Conservation (phyloP, 2,329 filamentous ascomycete genomes). For the Daldinia sp. region DNA sequence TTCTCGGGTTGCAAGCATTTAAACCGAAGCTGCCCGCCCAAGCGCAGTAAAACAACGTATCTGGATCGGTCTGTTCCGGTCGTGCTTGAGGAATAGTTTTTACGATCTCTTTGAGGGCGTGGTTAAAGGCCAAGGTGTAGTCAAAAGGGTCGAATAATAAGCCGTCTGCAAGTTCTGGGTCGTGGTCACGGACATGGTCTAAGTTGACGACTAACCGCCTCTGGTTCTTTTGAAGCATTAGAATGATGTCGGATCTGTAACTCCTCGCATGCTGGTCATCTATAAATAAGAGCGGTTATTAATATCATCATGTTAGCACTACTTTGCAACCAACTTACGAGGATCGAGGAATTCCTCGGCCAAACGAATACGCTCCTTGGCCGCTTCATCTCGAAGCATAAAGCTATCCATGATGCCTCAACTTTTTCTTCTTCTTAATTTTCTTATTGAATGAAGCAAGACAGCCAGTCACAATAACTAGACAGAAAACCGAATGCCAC, state of each 20-base stretch:
- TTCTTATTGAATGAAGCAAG: neutral
- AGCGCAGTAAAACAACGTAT: slow-evolving; percentile 94
- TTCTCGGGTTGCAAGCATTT: slow-evolving; percentile 92
- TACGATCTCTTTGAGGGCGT: slow-evolving; percentile 88
- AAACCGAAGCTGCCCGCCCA: slow-evolving; percentile 96
- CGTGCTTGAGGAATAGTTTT: slow-evolving; percentile 79
- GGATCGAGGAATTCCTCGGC: slow-evolving; percentile 96
- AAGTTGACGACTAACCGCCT: slow-evolving; percentile 76
- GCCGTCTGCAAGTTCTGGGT: slow-evolving; percentile 77
- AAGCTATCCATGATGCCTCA: slow-evolving; percentile 70
- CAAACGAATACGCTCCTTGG: slow-evolving; percentile 81
- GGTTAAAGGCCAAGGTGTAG: slow-evolving; percentile 86
- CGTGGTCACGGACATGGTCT: slow-evolving; percentile 91
- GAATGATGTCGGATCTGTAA: slow-evolving; percentile 88
- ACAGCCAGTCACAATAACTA: neutral
- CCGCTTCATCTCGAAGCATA: slow-evolving; percentile 84
- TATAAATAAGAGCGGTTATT: slow-evolving; percentile 37
- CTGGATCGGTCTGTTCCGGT: slow-evolving; percentile 77
- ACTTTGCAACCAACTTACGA: slow-evolving; percentile 62
- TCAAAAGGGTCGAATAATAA: slow-evolving; percentile 89
- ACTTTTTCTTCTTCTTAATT: slow-evolving; percentile 4
- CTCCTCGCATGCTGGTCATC: slow-evolving; percentile 68
- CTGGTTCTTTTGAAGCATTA: slow-evolving; percentile 75
- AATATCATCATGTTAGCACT: slow-evolving; percentile 8
- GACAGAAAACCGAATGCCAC: neutral